Percentiles rank a stretch among this genome's conserved stretches.
Evolutionary conservation across 148 eudicot genomes (phyloP).

Genomic region (Cornus florida): DNA sequence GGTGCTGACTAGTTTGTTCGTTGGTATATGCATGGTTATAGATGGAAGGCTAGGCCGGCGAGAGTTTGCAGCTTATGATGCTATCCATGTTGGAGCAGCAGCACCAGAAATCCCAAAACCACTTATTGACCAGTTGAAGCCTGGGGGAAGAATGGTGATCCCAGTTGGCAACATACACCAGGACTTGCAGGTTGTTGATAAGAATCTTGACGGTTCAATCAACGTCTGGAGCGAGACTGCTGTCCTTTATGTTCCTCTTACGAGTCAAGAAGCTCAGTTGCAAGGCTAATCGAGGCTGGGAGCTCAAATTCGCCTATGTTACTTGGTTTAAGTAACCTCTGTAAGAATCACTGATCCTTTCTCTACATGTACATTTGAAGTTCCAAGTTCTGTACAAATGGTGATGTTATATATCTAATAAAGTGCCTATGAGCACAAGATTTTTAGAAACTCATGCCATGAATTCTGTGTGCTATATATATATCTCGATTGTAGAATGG

Average conservation of each 20-base stretch:
- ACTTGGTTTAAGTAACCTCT: neutral
- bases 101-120: constrained; percentile 85
- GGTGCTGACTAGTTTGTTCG: neutral
- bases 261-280: constrained; percentile 82
- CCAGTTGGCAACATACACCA: constrained; percentile 89
- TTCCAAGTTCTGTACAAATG: neutral
- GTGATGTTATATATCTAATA: neutral
- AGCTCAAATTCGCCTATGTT: too few relatives aligned
- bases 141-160: constrained; percentile 91
- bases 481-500: too few relatives aligned
- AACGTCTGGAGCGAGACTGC: constrained; percentile 74
- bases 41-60: constrained; percentile 63
- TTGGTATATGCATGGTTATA: constrained; percentile 10
- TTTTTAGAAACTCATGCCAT: too few relatives aligned
- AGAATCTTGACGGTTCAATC: constrained; percentile 68
- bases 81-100: constrained; percentile 91
- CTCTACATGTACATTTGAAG: neutral
- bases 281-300: constrained; percentile 32
- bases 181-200: constrained; percentile 83
- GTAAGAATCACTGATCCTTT: neutral
- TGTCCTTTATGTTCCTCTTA: constrained; percentile 89
- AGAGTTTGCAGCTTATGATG: constrained; percentile 55
- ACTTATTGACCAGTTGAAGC: constrained; percentile 86
- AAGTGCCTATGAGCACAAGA: too few relatives aligned
- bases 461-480: too few relatives aligned